These are phyloP conservation scores for Trebouxia sp. DNA, from an alignment of 139 green algal species.

Conservation along the genomic window DNA sequence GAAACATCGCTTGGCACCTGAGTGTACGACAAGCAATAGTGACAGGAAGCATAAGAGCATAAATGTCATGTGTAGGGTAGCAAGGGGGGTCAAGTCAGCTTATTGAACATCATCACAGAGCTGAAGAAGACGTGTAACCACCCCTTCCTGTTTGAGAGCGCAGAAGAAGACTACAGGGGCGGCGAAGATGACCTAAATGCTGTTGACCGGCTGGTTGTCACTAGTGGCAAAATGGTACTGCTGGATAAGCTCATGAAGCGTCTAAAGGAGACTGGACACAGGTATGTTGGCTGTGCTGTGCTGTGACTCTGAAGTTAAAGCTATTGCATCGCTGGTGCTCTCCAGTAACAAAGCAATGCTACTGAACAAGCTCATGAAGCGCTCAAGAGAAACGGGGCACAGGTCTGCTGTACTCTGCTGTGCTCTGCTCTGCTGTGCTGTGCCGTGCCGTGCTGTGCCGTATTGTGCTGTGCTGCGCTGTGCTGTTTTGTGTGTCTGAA, in stretches of 20 bases:
- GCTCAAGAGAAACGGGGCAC: slow-evolving; percentile 82
- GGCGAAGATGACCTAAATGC: slow-evolving; percentile 47
- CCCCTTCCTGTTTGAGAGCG: slow-evolving; percentile 76
- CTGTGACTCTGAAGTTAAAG: slow-evolving; percentile 49
- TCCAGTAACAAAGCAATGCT: slow-evolving; percentile 87
- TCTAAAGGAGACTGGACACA: slow-evolving; percentile 82
- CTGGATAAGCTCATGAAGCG: slow-evolving; percentile 92
- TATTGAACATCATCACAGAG: slow-evolving; percentile 78
- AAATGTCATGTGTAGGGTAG: slow-evolving; percentile 35
- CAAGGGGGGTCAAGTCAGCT: slow-evolving; percentile 8
- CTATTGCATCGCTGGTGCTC: slow-evolving; percentile 71
- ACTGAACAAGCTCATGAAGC: slow-evolving; percentile 92
- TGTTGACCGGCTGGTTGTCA: slow-evolving; percentile 72
- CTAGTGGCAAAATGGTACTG: slow-evolving; percentile 86
- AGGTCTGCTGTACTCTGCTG: slow-evolving; percentile 45
- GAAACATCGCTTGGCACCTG: too few species aligned
- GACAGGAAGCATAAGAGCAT: too few species aligned
- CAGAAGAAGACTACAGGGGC: slow-evolving; percentile 64
- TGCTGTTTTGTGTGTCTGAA: too few species aligned
- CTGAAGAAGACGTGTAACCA: slow-evolving; percentile 97
- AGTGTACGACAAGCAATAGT: too few species aligned
- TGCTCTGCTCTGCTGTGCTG: too few species aligned
- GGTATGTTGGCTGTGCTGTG: slow-evolving; percentile 42
- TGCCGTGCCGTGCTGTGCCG: too few species aligned
- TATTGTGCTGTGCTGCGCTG: too few species aligned